Evolutionary conservation across 2,329 filamentous ascomycete species (phyloP).

Genomic region (Stagonosporopsis rhizophila): DNA sequence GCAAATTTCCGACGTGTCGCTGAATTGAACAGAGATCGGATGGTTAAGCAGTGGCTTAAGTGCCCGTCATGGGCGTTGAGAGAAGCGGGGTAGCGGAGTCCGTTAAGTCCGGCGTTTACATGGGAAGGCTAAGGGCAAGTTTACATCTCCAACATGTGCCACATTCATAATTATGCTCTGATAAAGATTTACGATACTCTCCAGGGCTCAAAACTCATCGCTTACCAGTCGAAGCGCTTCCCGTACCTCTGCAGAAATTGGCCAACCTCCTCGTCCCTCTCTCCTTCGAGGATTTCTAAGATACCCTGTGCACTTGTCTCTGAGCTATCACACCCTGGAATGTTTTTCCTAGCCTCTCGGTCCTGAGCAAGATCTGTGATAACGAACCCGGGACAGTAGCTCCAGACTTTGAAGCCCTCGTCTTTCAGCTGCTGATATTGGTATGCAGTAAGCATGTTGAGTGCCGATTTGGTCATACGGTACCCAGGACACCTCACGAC

Average conservation of each 20-base stretch:
- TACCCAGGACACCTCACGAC: constrained; percentile 29
- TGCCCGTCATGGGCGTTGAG: neutral
- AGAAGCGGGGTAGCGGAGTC: constrained; percentile 14
- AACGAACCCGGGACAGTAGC: constrained; percentile 43
- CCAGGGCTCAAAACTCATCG: neutral
- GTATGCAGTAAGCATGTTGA: constrained; percentile 47
- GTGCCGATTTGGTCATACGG: constrained; percentile 46
- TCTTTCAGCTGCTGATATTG: constrained; percentile 50
- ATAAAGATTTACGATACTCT: neutral
- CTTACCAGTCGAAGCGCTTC: constrained; percentile 30
- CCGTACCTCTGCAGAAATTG: constrained; percentile 36
- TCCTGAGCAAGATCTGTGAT: constrained; percentile 35
- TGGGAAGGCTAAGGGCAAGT: neutral
- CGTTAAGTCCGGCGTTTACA: neutral
- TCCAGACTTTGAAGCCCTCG: constrained; percentile 37
- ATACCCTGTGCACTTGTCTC: constrained; percentile 45
- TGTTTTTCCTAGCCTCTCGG: constrained; percentile 25
- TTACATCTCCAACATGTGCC: neutral
- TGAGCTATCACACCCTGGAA: constrained; percentile 32
- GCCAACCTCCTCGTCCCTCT: constrained; percentile 39
- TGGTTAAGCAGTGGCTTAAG: neutral
- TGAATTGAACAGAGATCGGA: neutral
- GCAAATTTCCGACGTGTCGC: constrained; percentile 1
- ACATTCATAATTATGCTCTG: neutral
- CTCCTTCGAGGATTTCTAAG: constrained; percentile 39